phyloP scores from a whole-genome alignment of 768 basidiomycete species.

The Macrolepiota dolichaula region DNA sequence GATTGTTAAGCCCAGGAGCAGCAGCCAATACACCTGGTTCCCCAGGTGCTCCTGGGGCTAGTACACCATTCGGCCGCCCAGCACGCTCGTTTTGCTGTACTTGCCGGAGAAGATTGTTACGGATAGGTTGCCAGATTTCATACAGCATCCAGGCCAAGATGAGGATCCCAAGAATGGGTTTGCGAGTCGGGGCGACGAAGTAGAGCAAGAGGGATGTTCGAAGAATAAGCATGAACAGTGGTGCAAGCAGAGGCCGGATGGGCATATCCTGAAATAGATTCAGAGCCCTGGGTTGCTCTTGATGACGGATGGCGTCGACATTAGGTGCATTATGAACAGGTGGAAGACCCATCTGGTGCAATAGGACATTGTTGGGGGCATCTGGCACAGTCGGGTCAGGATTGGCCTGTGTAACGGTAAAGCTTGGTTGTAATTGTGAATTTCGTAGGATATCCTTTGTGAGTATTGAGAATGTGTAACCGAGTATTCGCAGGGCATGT shows the following conservation, averaged over 20 bases:
- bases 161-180: conserved; percentile 65
- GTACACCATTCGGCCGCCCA: conserved; percentile 9
- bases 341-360: conserved; percentile 64
- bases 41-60: conserved; percentile 6
- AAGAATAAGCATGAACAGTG: conserved; percentile 62
- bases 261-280: conserved; percentile 55
- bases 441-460: conserved; percentile 25
- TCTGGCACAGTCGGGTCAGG: conserved; percentile 29
- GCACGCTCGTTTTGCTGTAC: conserved; percentile 18
- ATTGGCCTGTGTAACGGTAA: conserved; percentile 18
- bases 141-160: conserved; percentile 70
- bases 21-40: conserved; percentile 12
- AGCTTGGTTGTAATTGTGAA: conserved; percentile 7
- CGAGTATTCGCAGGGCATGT: conserved; percentile 64
- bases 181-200: conserved; percentile 72
- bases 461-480: conserved; percentile 52
- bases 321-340: conserved; percentile 39
- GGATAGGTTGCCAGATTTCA: conserved; percentile 72
- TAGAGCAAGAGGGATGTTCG: conserved; percentile 69
- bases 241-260: conserved; percentile 64
- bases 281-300: conserved; percentile 23
- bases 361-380: conserved; percentile 53
- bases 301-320: conserved; percentile 25
- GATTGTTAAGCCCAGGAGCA: conserved; percentile 15
- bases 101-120: conserved; percentile 36